Evolutionary conservation across 2,329 filamentous ascomycete species (phyloP), one percentile per base, ranked within the genome.

Genomic region (Fusarium setosum): DNA sequence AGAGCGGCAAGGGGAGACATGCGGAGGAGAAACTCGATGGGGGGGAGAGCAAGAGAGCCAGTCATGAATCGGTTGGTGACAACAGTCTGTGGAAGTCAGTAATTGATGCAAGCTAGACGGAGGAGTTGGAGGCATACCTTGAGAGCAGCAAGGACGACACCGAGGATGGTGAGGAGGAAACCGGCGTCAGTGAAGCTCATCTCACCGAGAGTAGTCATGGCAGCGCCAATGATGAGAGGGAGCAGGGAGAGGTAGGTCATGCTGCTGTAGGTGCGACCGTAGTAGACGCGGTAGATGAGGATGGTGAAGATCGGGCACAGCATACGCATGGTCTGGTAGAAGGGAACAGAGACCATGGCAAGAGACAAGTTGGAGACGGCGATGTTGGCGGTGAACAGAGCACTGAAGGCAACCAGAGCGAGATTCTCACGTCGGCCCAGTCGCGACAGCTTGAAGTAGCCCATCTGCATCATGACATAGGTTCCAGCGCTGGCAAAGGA

Each of bases 1-100:
- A 83, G 69, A 35, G 82, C 85, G 11, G 88, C 87, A 9, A 90
- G 80, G 2, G 87, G 88, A 12, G 85, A 87, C 84, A 89, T 86
- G 73, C 86, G 83, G 70, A 87, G 80, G n/a, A 89, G 82, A 17
- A 89, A 81, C 71, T 90, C 88, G 61, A 88, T 79, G 3, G 86
- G 83, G 1, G 85, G 83, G 4, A 89, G 82, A 18, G 83, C 81
- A 24, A 89, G 80, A 4, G 82, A 81, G 29, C 86, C 87, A 9
- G 87, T 90, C 85, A 89, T 88, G 69, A 90, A 83, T 70, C 85
- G 83, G 76, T 90, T 90, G 32, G 87, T 88, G 26, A 86, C 85
- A 31, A 90, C 84, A 2, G 87, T 89, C 81, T 83, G 53, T 9
- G 18, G 13, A 12, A 41, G 57, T 77, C 50, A 74, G 70, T 35